Evolutionary conservation across 2,329 filamentous ascomycete genomes (phyloP).

Genomic region (Fusarium hostae): DNA sequence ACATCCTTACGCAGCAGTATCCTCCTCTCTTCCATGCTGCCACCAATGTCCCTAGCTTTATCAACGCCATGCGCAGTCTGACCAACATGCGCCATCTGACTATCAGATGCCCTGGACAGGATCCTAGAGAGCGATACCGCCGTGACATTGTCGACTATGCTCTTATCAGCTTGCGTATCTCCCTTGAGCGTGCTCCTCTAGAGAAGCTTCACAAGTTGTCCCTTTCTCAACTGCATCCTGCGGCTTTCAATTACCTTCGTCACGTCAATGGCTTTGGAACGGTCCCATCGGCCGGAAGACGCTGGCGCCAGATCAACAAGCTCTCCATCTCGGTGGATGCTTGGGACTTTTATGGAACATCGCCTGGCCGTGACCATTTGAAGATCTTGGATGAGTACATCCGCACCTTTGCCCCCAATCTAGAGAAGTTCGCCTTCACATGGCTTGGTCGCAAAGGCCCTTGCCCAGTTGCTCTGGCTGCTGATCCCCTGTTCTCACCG

Average conservation of each 20-base stretch:
- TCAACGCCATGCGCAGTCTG: slow-evolving; percentile 76
- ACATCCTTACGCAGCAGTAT: slow-evolving; percentile 86
- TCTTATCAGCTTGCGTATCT: slow-evolving; percentile 85
- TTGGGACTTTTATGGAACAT: slow-evolving; percentile 70
- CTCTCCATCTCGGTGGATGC: slow-evolving; percentile 78
- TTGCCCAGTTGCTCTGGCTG: slow-evolving; percentile 75
- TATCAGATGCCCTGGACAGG: slow-evolving; percentile 79
- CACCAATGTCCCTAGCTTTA: slow-evolving; percentile 87
- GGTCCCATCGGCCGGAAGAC: slow-evolving; percentile 74
- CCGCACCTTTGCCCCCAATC: slow-evolving; percentile 70
- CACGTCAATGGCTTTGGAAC: slow-evolving; percentile 79
- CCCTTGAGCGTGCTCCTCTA: slow-evolving; percentile 78
- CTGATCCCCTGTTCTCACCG: slow-evolving; percentile 75
- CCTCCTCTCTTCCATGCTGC: slow-evolving; percentile 90
- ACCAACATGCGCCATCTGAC: slow-evolving; percentile 78
- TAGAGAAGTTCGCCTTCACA: slow-evolving; percentile 79
- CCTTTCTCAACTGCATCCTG: slow-evolving; percentile 78
- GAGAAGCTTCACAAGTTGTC: slow-evolving; percentile 75
- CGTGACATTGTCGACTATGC: slow-evolving; percentile 87
- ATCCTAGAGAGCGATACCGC: slow-evolving; percentile 75
- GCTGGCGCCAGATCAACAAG: slow-evolving; percentile 82
- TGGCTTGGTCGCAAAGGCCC: slow-evolving; percentile 83
- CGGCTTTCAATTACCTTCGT: slow-evolving; percentile 80
- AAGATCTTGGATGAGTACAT: slow-evolving; percentile 87
- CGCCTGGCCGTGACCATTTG: slow-evolving; percentile 74